Base-by-base conservation (phyloP, 148 eudicot genomes). In the Chenopodium formosanum region DNA sequence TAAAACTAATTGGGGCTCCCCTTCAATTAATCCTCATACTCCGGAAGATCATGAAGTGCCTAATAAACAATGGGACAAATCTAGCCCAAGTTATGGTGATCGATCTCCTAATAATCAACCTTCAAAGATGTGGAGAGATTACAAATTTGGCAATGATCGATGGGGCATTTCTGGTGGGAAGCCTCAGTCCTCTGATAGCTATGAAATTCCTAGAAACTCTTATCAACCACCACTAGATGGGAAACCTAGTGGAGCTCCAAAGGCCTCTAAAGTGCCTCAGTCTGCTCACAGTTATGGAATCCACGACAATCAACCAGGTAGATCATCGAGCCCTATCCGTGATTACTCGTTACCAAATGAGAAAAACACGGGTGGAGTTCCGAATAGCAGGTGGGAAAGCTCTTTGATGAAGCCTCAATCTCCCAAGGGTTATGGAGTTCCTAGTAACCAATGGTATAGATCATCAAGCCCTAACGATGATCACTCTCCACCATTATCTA, bases 161-260 rank as follows among this genome's bases (percentile, higher is more conserved):
- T 9, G 44, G 23, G 32, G 27, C 44, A 40, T 23, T 9, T 13
- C 79, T 14, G 8, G 29, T 40, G 25, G 14, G 56, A 80, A 40
- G 1, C 23, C 77, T 23, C 70, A 60, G 1, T 47, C 56, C 66
- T 27, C 63, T 5, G 12, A 47, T 22, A 34, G 47, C 25, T 56
- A 81, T 46, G 73, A 79, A 71, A 25, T 66, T 60, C 64, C 74
- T 4, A 46, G 48, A 70, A 75, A 46, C 76, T 56, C 69, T 68
- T 53, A 53, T 23, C 67, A 71, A 17, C 74, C 37, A 19, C 74
- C 74, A 13, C 31, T 27, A 22, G 46, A 10, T 29, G 47, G 62
- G 58, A 16, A 9, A 23, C n/a, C 22, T 23, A 44, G 29, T 37
- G 50, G 23, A 12, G 50, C 67, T 37, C 79, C 52, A 63, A 63